Evolutionary conservation across 202 grass and related monocot species (phyloP), one percentile per base, ranked within the genome.

Genomic region (Setaria viridis): DNA sequence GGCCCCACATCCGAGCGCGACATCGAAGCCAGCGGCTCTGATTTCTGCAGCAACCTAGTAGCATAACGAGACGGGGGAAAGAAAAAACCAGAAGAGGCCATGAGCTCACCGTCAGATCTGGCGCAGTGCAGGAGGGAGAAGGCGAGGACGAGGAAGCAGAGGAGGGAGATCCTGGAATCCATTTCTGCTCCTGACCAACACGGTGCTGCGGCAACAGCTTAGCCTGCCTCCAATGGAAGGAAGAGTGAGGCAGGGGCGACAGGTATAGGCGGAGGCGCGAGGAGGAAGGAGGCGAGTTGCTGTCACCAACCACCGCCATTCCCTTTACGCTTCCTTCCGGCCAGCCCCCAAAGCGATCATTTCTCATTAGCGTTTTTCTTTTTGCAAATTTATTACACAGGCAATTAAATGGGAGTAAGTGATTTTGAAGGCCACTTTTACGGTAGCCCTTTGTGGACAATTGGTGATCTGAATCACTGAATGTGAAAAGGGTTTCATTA

Each of bases 31-130:
- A 9, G 10, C 9, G 21, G 21, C 58, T 30, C 21, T 11, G 48
- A 74, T 55, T 10, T 10, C 29, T 30, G 56, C 62, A 8, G 46
- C 45, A 49, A 11, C 15, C 60, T 15, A 33, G 13, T 25, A 29
- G 20, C 64, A 64, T 13, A 11, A 33, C 50, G 37, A 48, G 29
- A 72, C 59, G 33, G 29, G n/a, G 29, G 33, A 25, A 25, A 25
- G 25, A 25, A 33, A 12, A 29, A 19, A 9, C 9, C 4, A 6
- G 5, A 77, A 66, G 45, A 74, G 50, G 35, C 14, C 54, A 29
- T 10, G 19, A 14, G 34, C 55, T 88, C 78, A 95, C 93, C 79
- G 68, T 93, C 93, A 88, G 93, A 95, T 93, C 88, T 95, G 90
- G 83, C 90, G 80, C 86, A 91, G 76, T 89, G 93, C 76, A 90